A percentile compares a stretch with the other conserved stretches of the same genome.
Evolutionary conservation across 331 rosid species (phyloP).

Genomic region (Malus hybrid): DNA sequence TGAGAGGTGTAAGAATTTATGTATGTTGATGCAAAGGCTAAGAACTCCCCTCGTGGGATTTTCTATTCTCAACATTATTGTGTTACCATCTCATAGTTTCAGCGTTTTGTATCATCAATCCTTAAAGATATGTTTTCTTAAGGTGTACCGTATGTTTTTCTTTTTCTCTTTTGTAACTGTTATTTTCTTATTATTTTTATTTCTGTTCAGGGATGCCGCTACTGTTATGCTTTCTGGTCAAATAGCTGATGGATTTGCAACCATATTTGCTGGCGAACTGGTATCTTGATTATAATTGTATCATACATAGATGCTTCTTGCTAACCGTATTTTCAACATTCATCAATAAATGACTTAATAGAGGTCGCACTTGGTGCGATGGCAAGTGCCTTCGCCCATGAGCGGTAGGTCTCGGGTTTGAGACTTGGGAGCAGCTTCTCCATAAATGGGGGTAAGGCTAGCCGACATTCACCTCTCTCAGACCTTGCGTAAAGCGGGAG

Average conservation of each 20-base stretch:
- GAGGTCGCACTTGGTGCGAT: too few species aligned
- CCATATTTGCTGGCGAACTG: slow-evolving; percentile 90
- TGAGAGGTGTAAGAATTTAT: not conserved
- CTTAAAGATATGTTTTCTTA: not conserved
- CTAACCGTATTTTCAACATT: not conserved
- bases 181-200: not conserved
- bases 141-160: not conserved
- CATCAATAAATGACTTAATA: not conserved
- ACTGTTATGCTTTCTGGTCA: slow-evolving; percentile 94
- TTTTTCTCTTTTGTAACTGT: not conserved
- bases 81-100: not conserved
- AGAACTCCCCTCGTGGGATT: not conserved
- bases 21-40: not conserved
- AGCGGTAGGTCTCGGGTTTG: too few species aligned
- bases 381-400: too few species aligned
- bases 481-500: too few species aligned
- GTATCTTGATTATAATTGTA: slow-evolving; percentile 23
- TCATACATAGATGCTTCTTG: not conserved
- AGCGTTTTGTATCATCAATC: not conserved
- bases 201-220: slow-evolving; percentile 62
- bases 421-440: too few species aligned
- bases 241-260: slow-evolving; percentile 81
- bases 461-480: too few species aligned
- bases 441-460: too few species aligned
- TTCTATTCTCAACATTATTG: not conserved